Percentiles rank a stretch among this genome's conserved stretches.
Conservation (phyloP, 257 asterid species). For the Osmanthus fragrans region DNA sequence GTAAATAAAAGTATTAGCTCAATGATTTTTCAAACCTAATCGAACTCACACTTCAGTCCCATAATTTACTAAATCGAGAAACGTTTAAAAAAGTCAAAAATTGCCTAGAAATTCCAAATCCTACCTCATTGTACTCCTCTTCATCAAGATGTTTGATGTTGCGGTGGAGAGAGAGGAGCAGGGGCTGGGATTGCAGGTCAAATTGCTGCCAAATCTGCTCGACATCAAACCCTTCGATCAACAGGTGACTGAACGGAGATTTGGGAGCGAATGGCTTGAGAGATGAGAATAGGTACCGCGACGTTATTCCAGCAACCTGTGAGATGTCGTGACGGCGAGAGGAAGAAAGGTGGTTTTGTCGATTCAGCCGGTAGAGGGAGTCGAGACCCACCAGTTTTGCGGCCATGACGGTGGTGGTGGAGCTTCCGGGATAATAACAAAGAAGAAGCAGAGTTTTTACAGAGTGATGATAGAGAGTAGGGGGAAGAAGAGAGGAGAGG, state of each 20-base stretch:
- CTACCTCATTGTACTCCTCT: slow-evolving; percentile 40
- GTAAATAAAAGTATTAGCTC: slow-evolving; percentile 18
- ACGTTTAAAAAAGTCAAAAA: not conserved
- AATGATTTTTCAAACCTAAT: slow-evolving; percentile 17
- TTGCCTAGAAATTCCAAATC: not conserved
- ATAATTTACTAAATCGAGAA: slow-evolving; percentile 15
- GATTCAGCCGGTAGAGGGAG: slow-evolving; percentile 61
- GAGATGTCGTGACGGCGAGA: slow-evolving; percentile 72
- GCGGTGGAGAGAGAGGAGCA: slow-evolving; percentile 58
- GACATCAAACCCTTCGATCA: slow-evolving; percentile 62
- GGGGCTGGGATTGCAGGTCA: slow-evolving; percentile 76
- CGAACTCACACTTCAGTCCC: not conserved
- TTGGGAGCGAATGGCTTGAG: slow-evolving; percentile 39
- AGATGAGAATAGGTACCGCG: slow-evolving; percentile 43
- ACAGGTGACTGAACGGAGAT: slow-evolving; percentile 53
- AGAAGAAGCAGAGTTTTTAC: too few relatives aligned
- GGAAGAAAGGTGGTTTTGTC: slow-evolving; percentile 62
- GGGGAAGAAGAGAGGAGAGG: too few relatives aligned
- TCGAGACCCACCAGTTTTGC: slow-evolving; percentile 27
- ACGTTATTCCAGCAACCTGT: slow-evolving; percentile 67
- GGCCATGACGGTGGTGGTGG: slow-evolving; percentile 24
- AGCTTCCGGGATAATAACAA: not conserved
- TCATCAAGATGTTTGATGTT: slow-evolving; percentile 55
- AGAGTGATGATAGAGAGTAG: too few relatives aligned
- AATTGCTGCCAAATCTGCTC: slow-evolving; percentile 98